Base-by-base conservation (phyloP, 352 stramenopile species). In the Pythium utonaiense region DNA sequence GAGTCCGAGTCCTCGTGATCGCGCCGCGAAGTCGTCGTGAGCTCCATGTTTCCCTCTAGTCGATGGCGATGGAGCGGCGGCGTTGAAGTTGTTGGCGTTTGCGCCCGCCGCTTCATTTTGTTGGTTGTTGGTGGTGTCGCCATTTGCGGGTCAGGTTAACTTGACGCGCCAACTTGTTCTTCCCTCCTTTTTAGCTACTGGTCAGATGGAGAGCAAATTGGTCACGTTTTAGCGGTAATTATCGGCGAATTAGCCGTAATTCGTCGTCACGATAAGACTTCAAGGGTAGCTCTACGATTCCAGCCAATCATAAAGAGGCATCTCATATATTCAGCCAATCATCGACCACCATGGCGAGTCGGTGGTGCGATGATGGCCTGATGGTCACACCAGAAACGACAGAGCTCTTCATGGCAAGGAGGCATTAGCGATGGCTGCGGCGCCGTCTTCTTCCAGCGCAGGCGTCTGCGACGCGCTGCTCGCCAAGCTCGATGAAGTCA, bases 401-500 rank as follows among this genome's bases (percentile, higher is more conserved):
- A 52, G 27, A 52, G 24, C 24, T 36, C 16, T 66, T 56, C 30
- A 67, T 67, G 60, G n/a, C 31, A 57, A 33, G 36, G 21, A 57
- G 25, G 16, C 27, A 14, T 53, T 56, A 51, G 45, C 52, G 38
- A 67, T 67, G 59, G 50, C 40, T 19, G n/a, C 21, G 30, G 40
- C 44, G 44, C 6, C 60, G 60, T 54, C 60, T 53, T 51, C 53
- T 40, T 67, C 61, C 19, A 21, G 51, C 41, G 13, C 33, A 14
- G 51, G 49, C 40, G 74, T 75, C n/a, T 94, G 84, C 69, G 84
- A 88, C 49, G 73, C 71, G 36, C 70, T 92, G 17, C 57, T 90
- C 67, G 82, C 77, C 54, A 94, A 92, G 59, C 74, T 94, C 22
- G 77, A 91, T 34, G 84, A 94, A 58, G 77, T 94, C 52, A 94